Percentiles rank a stretch among this genome's conserved stretches.
These are phyloP conservation scores for Trametes coccinea DNA, from an alignment of 768 basidiomycete species.

Conservation along the genomic window DNA sequence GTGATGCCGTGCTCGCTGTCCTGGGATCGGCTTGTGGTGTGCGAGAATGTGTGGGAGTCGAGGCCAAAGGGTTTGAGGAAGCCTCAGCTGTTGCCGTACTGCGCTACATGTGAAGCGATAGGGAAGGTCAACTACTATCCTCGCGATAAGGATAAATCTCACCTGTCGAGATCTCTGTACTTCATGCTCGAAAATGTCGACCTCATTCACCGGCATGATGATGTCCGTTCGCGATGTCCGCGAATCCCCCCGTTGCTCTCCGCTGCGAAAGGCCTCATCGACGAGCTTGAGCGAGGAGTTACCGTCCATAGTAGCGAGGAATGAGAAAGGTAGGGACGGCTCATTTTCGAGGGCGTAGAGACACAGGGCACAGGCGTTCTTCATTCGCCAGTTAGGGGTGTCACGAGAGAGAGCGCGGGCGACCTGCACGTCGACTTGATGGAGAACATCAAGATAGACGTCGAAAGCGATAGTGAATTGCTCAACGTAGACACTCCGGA, in stretches of 20 bases:
- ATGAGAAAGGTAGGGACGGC: neutral
- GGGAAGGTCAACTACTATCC: no score
- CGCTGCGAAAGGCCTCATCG: slow-evolving; percentile 4
- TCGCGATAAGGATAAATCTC: no score
- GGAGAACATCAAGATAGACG: slow-evolving; percentile 29
- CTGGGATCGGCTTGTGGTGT: no score
- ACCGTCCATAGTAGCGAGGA: slow-evolving; percentile 27
- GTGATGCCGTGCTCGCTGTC: no score
- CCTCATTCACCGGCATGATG: slow-evolving; percentile 10
- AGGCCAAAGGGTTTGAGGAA: no score
- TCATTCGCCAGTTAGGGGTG: slow-evolving; percentile 25
- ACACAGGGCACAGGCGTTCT: slow-evolving; percentile 32
- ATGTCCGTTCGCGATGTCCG: slow-evolving; percentile 7
- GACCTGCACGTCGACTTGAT: slow-evolving; percentile 9
- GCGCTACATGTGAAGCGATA: no score
- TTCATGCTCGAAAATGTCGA: neutral
- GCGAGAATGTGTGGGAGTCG: no score
- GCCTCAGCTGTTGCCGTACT: no score
- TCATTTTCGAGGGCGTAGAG: slow-evolving; percentile 23
- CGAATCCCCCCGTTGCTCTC: neutral
- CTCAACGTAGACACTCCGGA: no score
- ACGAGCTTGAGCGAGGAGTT: slow-evolving; percentile 25
- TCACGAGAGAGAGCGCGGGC: slow-evolving; percentile 22
- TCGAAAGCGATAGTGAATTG: slow-evolving; percentile 33
- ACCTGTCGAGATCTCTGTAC: no score